phyloP scores from a whole-genome alignment of 1,284 basidiomycete species.

The Heliocybe sulcata region DNA sequence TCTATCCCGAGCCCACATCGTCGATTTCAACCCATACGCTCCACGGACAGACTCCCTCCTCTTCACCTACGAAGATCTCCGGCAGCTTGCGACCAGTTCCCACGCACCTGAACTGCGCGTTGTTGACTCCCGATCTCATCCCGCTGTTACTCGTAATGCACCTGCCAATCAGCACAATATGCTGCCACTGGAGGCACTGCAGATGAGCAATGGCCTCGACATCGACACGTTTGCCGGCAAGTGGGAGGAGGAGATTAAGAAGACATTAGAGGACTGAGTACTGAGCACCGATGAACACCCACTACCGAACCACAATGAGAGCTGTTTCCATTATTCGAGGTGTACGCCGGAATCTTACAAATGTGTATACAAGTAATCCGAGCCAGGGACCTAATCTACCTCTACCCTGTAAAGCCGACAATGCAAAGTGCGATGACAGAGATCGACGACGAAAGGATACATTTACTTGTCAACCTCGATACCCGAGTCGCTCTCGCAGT shows the following conservation, averaged over 20 bases:
- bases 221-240: slow-evolving; percentile 66
- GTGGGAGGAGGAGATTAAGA: slow-evolving; percentile 56
- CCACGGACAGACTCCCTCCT: slow-evolving; percentile 82
- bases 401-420: too few species aligned
- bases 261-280: slow-evolving; percentile 26
- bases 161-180: slow-evolving; percentile 86
- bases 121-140: slow-evolving; percentile 70
- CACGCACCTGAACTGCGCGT: slow-evolving; percentile 49
- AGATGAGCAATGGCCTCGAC: slow-evolving; percentile 66
- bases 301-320: too few species aligned
- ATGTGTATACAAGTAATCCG: too few species aligned
- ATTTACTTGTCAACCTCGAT: slow-evolving; percentile 52
- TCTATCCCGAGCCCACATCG: slow-evolving; percentile 64
- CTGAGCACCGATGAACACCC: too few species aligned
- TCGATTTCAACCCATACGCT: slow-evolving; percentile 91
- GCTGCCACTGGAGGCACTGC: slow-evolving; percentile 85
- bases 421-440: background rate
- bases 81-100: slow-evolving; percentile 22
- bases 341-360: background rate
- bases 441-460: background rate
- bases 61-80: slow-evolving; percentile 80
- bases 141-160: slow-evolving; percentile 53
- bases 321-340: background rate
- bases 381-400: too few species aligned
- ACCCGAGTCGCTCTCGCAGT: slow-evolving; percentile 76